Conservation (phyloP, 2,329 filamentous ascomycete species). For the Aspergillus aculeatinus region DNA sequence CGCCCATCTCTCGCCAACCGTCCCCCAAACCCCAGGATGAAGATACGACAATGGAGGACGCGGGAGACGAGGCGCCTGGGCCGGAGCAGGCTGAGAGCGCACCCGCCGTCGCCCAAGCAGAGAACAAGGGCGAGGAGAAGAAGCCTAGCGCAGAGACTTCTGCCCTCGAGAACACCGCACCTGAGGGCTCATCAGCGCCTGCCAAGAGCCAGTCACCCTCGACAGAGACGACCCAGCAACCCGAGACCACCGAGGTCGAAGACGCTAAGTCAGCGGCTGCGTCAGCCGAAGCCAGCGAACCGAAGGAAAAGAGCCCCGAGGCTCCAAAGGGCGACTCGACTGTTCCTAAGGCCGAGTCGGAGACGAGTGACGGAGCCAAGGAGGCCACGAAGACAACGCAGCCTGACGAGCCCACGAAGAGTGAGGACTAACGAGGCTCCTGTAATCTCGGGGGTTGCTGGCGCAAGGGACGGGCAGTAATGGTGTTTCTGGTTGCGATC, state of each 20-base stretch:
- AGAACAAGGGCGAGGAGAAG: conserved; percentile 25
- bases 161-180: conserved; percentile 19
- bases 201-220: conserved; percentile 19
- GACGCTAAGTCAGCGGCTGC: conserved; percentile 14
- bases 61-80: conserved; percentile 20
- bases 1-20: conserved; percentile 30
- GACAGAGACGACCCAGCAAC: conserved; percentile 15
- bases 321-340: conserved; percentile 17
- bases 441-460: conserved; percentile 27
- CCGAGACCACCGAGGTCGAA: conserved; percentile 21
- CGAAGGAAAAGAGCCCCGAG: conserved; percentile 19
- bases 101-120: conserved; percentile 13
- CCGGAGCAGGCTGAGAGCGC: conserved; percentile 18
- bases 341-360: conserved; percentile 10
- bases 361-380: conserved; percentile 20
- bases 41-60: conserved; percentile 44
- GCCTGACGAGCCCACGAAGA: conserved; percentile 34
- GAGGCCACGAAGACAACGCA: conserved; percentile 25
- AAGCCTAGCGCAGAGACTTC: conserved; percentile 25
- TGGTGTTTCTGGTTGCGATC: conserved; percentile 33
- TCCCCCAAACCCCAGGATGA: conserved; percentile 34
- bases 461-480: conserved; percentile 37
- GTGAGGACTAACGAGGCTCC: conserved; percentile 25
- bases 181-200: conserved; percentile 20
- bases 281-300: conserved; percentile 9